Evolutionary conservation across 2,329 filamentous ascomycete genomes (phyloP), one percentile per base, ranked within the genome.

Genomic region (Paradendryphiella salina): DNA sequence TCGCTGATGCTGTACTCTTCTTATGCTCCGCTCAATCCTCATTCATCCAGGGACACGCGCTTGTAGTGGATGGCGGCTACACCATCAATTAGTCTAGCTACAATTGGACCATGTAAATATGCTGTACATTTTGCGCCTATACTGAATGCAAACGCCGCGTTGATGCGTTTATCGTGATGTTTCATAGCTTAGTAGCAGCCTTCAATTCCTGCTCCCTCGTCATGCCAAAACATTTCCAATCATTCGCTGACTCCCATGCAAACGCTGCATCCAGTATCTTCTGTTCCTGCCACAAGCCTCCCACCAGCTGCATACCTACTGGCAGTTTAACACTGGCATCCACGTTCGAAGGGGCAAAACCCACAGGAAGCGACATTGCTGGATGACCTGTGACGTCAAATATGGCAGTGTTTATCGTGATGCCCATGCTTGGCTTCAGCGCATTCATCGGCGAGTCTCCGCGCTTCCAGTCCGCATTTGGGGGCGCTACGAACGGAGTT

Each of bases 1-100:
- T 84, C 54, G 80, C 78, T 0, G 80, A 84, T 55, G 70, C 74
- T 26, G 77, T 83, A 20, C 69, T 78, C 0, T 81, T 81, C 49
- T 60, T 84, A 50, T 79, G 77, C 14, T 81, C 78, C 26, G 72
- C 76, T 1, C 75, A 81, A 73, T 77, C 77, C 47, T 82, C 80
- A 48, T 83, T 76, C 59, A 79, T 83, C 66, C 75, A 78, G 42
- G 81, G 80, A 0, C 70, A 75, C 13, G 71, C 70, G 4, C 54
- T 82, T 39, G 66, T 81, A 1, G 76, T 76, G 11, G 80, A 82
- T 56, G 79, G 79, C 4, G 67, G 66, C 17, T 70, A 68, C 46
- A 66, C 60, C 9, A 65, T 67, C 23, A 67, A 67, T 34, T 68
- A 42, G 50, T 35, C n/a, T 29, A 31, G 9, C 10, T 31, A 26